These are phyloP conservation scores for Brassica napus DNA, from an alignment of 345 rosid species.

Conservation along the genomic window DNA sequence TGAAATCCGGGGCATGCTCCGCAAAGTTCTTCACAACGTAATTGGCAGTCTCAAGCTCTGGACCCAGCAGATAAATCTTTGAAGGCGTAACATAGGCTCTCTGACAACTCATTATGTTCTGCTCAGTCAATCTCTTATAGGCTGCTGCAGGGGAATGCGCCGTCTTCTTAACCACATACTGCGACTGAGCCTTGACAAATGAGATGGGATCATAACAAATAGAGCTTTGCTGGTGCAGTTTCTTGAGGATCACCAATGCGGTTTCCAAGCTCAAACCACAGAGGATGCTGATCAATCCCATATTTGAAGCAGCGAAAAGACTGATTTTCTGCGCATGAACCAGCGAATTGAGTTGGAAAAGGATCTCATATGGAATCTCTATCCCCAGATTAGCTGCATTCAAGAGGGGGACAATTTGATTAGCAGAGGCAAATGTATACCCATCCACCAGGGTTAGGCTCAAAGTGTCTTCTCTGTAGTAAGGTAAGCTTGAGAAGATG, in stretches of 20 bases:
- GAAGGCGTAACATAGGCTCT: slow-evolving; percentile 82
- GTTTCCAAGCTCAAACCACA: slow-evolving; percentile 45
- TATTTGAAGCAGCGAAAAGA: slow-evolving; percentile 51
- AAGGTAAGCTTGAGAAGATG: slow-evolving; percentile 56
- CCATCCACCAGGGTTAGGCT: slow-evolving; percentile 47
- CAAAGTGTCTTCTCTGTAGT: slow-evolving; percentile 45
- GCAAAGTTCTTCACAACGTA: slow-evolving; percentile 83
- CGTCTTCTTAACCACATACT: slow-evolving; percentile 42
- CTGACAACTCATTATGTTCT: slow-evolving; percentile 74
- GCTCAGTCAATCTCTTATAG: slow-evolving; percentile 43
- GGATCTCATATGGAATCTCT: slow-evolving; percentile 62
- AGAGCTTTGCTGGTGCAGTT: slow-evolving; percentile 62
- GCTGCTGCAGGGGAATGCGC: slow-evolving; percentile 46
- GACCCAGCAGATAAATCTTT: slow-evolving; percentile 86
- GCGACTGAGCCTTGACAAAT: slow-evolving; percentile 53
- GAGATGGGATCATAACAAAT: slow-evolving; percentile 65
- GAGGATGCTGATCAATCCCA: slow-evolving; percentile 51
- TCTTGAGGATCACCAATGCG: slow-evolving; percentile 59
- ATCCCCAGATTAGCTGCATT: slow-evolving; percentile 37
- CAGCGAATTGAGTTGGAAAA: slow-evolving; percentile 79
- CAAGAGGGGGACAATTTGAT: slow-evolving; percentile 67
- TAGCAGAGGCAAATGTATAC: slow-evolving; percentile 46
- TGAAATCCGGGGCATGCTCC: slow-evolving; percentile 71
- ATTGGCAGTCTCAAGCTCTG: slow-evolving; percentile 87
- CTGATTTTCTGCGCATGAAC: slow-evolving; percentile 80